Evolutionary conservation across 2,329 filamentous ascomycete species (phyloP).

Genomic region (Aspergillus arachidicola): DNA sequence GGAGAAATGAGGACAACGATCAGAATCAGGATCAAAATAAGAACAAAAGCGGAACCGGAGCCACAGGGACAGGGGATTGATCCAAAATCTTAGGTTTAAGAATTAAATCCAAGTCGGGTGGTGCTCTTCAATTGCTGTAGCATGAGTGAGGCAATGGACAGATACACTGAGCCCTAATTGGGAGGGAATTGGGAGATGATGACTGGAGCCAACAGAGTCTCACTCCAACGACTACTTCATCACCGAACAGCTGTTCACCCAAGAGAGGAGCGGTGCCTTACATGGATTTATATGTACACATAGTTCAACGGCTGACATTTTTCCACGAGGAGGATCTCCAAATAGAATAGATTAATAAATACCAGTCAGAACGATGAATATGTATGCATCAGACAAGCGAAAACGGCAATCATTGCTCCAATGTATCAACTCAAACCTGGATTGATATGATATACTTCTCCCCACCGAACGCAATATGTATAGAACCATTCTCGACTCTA

Average conservation of each 20-base stretch:
- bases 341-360: background rate
- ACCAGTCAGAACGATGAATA: background rate
- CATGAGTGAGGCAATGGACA: background rate
- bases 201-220: constrained; percentile 8
- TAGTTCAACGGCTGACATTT: background rate
- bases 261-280: constrained; percentile 1
- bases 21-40: background rate
- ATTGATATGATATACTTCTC: background rate
- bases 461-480: background rate
- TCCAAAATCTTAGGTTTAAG: background rate
- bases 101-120: background rate
- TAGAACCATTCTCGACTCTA: background rate
- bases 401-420: background rate
- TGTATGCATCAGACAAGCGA: background rate
- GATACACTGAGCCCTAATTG: background rate
- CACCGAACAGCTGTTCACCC: constrained; percentile 52
- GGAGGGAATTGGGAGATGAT: background rate
- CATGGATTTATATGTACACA: constrained; percentile 1
- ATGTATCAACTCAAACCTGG: background rate
- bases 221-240: background rate
- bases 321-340: background rate
- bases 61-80: background rate
- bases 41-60: background rate
- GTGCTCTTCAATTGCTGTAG: background rate
- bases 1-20: background rate